Conservation (phyloP, 805 yeast genomes). For the Ogataea henricii region DNA sequence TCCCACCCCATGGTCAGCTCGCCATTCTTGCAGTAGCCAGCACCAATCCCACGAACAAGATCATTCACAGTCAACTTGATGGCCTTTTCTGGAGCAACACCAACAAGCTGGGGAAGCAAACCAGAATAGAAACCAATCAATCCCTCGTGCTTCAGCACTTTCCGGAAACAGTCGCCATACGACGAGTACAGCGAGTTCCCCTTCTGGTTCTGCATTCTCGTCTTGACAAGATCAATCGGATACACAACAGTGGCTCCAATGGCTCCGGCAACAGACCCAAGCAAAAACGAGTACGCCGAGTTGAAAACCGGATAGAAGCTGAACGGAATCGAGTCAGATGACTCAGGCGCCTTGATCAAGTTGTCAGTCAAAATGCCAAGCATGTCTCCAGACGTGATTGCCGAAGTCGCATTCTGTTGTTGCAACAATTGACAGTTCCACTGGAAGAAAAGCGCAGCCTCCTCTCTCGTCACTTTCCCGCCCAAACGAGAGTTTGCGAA, state of each 20-base stretch:
- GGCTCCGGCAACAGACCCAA: conserved; percentile 96
- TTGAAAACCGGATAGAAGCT: conserved; percentile 69
- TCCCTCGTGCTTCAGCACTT: conserved; percentile 79
- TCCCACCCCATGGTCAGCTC: conserved; percentile 61
- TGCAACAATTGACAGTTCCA: conserved; percentile 37
- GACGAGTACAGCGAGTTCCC: conserved; percentile 69
- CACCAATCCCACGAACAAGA: conserved; percentile 71
- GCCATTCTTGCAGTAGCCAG: conserved; percentile 50
- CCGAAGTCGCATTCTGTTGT: conserved; percentile 28
- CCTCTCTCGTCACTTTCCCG: conserved; percentile 27
- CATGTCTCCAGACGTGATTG: conserved; percentile 34
- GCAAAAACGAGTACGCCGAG: conserved; percentile 79
- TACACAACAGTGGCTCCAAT: conserved; percentile 98
- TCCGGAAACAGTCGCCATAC: conserved; percentile 82
- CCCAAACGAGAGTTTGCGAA: conserved; percentile 24
- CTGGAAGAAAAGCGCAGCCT: conserved; percentile 35
- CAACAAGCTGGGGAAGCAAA: conserved; percentile 88
- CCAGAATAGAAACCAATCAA: conserved; percentile 87
- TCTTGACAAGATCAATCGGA: conserved; percentile 94
- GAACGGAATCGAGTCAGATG: conserved; percentile 44
- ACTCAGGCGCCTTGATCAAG: conserved; percentile 48
- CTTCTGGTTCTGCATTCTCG: conserved; percentile 96
- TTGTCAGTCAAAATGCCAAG: conserved; percentile 53
- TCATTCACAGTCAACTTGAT: conserved; percentile 95
- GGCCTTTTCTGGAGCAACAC: conserved; percentile 98